Base-by-base conservation (phyloP, 2,329 filamentous ascomycete genomes). In the Sarocladiaceae sp. region DNA sequence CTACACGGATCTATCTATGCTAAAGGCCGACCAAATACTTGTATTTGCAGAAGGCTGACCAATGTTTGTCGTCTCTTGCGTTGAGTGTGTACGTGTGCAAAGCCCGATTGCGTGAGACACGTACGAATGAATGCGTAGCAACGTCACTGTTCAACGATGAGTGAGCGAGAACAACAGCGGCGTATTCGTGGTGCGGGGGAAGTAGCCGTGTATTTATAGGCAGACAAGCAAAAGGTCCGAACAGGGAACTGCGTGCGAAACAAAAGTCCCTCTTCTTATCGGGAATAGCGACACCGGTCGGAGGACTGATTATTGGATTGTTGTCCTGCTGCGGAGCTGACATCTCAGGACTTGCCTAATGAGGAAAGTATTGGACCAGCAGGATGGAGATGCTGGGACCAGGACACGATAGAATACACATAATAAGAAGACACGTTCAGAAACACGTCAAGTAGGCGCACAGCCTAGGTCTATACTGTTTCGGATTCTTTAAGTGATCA, bases 71-170 rank as follows among this genome's bases (percentile, higher is more conserved):
- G n/a, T n/a, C n/a, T n/a, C n/a, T n/a, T n/a, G n/a, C n/a, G n/a
- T n/a, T n/a, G n/a, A n/a, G n/a, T n/a, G n/a, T n/a, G n/a, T n/a
- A n/a, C n/a, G n/a, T n/a, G n/a, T n/a, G n/a, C n/a, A n/a, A n/a
- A n/a, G n/a, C n/a, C n/a, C n/a, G n/a, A n/a, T n/a, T n/a, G n/a
- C n/a, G n/a, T n/a, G n/a, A n/a, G n/a, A n/a, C n/a, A n/a, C n/a
- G 40, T 44, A 44, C 40, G 40, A 44, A 44, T 15, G n/a, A n/a
- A n/a, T 44, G 20, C 40, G 22, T 44, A 10, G 28, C 40, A 23
- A 44, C 22, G 22, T 23, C 17, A 26, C 4, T 4, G 12, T 7
- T 7, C 10, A 20, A 7, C 4, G 7, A 10, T 6, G 23, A 40
- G n/a, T 22, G 37, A 40, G 37, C 17, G 18, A 23, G 4, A 7